These are phyloP conservation scores for Mytilinidion resinicola DNA, from an alignment of 495 filamentous ascomycete genomes.

Conservation along the genomic window DNA sequence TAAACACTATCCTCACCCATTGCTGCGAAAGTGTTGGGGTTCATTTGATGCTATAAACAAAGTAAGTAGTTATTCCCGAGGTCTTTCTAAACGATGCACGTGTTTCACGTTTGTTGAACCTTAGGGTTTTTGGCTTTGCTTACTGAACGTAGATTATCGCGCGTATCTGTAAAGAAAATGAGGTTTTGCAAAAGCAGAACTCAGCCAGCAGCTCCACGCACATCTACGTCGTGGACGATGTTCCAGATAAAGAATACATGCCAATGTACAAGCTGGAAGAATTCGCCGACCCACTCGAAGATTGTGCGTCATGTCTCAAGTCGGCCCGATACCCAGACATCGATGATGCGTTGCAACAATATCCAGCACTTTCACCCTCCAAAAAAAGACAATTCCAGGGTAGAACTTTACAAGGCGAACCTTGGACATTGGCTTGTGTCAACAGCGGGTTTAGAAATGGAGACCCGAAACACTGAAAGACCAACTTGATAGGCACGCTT, in stretches of 20 bases:
- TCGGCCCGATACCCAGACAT: not conserved
- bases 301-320: not conserved
- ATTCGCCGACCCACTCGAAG: not conserved
- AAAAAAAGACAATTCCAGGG: not conserved
- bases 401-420: not conserved
- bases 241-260: not conserved
- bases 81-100: not conserved
- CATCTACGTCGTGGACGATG: not conserved
- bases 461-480: not conserved
- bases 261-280: not conserved
- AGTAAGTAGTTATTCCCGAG: not conserved
- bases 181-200: not conserved
- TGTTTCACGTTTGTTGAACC: too few species aligned
- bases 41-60: not conserved
- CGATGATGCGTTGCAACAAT: not conserved
- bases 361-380: not conserved
- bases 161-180: not conserved
- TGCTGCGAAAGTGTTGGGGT: not conserved
- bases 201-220: not conserved
- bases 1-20: not conserved
- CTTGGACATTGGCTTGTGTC: not conserved
- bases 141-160: not conserved
- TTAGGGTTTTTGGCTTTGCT: not conserved
- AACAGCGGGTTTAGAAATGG: not conserved
- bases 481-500: not conserved